Percentiles rank a stretch among this genome's conserved stretches.
These are phyloP conservation scores for Nemania sp. DNA, from an alignment of 2,329 filamentous ascomycete species.

Conservation along the genomic window DNA sequence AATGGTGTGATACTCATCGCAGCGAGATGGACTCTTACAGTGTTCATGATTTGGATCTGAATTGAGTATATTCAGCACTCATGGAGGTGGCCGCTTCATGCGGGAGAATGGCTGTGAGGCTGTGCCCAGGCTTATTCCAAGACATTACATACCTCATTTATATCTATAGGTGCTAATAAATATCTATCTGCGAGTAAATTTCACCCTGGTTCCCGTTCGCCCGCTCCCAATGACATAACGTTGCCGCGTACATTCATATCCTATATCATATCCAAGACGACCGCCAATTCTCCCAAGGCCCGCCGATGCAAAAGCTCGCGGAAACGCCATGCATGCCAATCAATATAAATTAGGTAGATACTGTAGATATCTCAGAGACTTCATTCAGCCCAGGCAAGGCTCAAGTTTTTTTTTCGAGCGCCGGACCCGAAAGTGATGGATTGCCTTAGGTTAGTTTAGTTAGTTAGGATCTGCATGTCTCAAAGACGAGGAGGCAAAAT, in stretches of 20 bases:
- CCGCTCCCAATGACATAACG: constrained; percentile 13
- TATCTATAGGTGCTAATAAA: too few relatives aligned
- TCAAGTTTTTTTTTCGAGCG: too few relatives aligned
- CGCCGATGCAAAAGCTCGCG: background rate
- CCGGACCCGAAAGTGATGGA: too few relatives aligned
- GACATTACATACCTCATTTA: background rate
- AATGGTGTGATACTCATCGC: background rate
- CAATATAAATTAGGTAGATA: too few relatives aligned
- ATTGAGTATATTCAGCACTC: background rate
- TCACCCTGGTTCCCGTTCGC: constrained; percentile 5
- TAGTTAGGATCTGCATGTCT: too few relatives aligned
- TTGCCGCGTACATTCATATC: background rate
- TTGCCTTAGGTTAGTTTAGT: too few relatives aligned
- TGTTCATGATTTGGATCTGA: background rate
- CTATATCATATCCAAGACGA: background rate
- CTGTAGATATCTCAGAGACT: too few relatives aligned
- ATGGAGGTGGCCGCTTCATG: background rate
- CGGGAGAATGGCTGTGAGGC: background rate
- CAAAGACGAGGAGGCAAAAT: too few relatives aligned
- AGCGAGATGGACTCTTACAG: background rate
- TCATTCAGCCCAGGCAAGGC: too few relatives aligned
- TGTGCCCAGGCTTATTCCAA: background rate
- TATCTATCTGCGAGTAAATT: background rate
- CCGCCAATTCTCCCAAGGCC: constrained; percentile 3
- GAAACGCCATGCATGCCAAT: constrained; percentile 18